These are phyloP conservation scores for Leucosporidium scottii DNA, from an alignment of 768 basidiomycete species.

Conservation along the genomic window DNA sequence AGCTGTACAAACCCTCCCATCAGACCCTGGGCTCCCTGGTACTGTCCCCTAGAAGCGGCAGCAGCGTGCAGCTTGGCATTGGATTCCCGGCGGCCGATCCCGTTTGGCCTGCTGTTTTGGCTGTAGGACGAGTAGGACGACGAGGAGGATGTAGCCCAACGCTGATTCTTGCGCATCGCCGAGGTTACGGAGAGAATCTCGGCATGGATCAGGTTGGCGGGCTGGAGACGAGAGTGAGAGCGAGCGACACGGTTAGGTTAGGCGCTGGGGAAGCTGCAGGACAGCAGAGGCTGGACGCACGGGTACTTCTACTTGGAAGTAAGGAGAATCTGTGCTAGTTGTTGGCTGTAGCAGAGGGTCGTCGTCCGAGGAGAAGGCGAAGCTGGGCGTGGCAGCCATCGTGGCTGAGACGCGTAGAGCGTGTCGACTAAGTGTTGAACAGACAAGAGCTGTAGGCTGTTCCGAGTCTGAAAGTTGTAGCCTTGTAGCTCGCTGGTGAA, in stretches of 20 bases:
- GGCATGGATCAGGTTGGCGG: constrained; percentile 57
- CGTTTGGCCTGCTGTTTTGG: not conserved
- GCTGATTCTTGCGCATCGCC: constrained; percentile 93
- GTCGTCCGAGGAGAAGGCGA: not conserved
- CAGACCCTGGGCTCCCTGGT: constrained; percentile 53
- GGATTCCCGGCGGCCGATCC: not conserved
- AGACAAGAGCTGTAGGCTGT: too few relatives aligned
- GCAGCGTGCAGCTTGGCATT: constrained; percentile 7
- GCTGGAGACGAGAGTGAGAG: constrained; percentile 15
- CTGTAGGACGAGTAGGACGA: constrained; percentile 31
- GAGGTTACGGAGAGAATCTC: constrained; percentile 89
- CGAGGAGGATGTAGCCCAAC: constrained; percentile 61
- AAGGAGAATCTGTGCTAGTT: not conserved
- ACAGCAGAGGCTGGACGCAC: not conserved
- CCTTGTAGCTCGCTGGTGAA: too few relatives aligned
- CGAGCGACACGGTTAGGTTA: too few relatives aligned
- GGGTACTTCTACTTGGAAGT: constrained; percentile 25
- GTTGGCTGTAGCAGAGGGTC: not conserved
- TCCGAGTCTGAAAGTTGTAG: too few relatives aligned
- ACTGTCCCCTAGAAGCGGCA: not conserved
- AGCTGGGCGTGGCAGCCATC: not conserved
- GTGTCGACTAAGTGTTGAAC: too few relatives aligned
- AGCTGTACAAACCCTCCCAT: constrained; percentile 86
- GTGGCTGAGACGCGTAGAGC: not conserved
- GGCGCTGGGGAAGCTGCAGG: not conserved